Conservation (phyloP, 2,329 filamentous ascomycete species). For the Apiospora sp. region DNA sequence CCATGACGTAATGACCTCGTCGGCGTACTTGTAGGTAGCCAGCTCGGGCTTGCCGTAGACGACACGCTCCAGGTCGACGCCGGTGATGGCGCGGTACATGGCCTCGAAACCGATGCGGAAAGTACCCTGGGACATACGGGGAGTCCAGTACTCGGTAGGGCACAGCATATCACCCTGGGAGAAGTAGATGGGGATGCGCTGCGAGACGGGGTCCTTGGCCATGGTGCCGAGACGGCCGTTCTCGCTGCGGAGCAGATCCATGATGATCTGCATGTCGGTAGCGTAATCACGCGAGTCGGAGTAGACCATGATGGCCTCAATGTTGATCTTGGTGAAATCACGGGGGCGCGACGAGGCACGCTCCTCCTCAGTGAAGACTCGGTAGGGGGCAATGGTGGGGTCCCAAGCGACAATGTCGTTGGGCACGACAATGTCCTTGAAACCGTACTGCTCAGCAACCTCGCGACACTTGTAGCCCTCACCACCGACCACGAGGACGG, state of each 20-base stretch:
- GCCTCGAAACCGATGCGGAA: conserved; percentile 79
- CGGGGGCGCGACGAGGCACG: conserved; percentile 71
- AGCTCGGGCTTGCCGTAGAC: conserved; percentile 79
- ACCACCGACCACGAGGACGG: conserved; percentile 77
- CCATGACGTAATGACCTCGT: conserved; percentile 76
- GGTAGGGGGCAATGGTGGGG: conserved; percentile 73
- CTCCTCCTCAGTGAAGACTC: conserved; percentile 73
- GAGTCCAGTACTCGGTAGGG: conserved; percentile 69
- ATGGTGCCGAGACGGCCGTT: conserved; percentile 71
- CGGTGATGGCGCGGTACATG: conserved; percentile 76
- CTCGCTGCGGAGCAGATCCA: conserved; percentile 74
- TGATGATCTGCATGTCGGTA: conserved; percentile 79
- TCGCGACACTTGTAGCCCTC: conserved; percentile 79
- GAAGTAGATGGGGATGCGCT: conserved; percentile 78
- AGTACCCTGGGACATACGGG: conserved; percentile 76
- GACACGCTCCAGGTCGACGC: conserved; percentile 75
- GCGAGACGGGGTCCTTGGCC: conserved; percentile 69
- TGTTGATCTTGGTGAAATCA: conserved; percentile 76
- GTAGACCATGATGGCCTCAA: conserved; percentile 79
- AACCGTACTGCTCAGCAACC: conserved; percentile 76
- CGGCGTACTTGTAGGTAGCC: conserved; percentile 81
- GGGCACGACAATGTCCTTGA: conserved; percentile 76
- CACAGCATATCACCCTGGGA: conserved; percentile 59
- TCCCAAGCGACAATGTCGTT: conserved; percentile 79
- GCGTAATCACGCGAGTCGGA: conserved; percentile 78